Base-by-base conservation (phyloP, 176 grass and related monocot species). In the Melocanna baccifera region DNA sequence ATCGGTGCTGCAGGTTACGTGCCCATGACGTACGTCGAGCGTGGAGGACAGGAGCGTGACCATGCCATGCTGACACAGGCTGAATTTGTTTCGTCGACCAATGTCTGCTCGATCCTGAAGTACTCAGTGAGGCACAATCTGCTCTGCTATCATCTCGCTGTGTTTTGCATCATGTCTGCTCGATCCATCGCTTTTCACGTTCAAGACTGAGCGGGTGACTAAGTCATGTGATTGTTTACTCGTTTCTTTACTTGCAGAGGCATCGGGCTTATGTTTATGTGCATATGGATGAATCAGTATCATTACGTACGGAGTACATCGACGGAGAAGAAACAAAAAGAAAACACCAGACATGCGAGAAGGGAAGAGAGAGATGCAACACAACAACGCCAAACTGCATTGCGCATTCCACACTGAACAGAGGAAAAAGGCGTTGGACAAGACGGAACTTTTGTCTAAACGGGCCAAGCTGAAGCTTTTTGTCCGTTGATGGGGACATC, bases 1-100 rank as follows among this genome's bases (percentile, higher is more conserved):
- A 10, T 3, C 13, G 4, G 8, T 36, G 58, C 25, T 71, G 68
- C 67, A 11, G 1, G 28, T 76, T 80, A 85, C 87, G 87, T 81
- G 82, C 76, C 62, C 76, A 63, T 76, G 71, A 87, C 85, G 69
- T 32, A 48, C 75, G 87, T 87, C 78, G 37, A 81, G 85, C 78
- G 71, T 87, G 84, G 9, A 20, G 47, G 53, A 81, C 78, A 87
- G 86, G 28, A 69, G 61, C 71, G 30, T 47, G 30, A 11, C 29
- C 36, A 4, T 19, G 6, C 34, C 9, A 36, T 25, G 52, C 70
- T 7, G 11, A 9, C 11, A 8, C 10, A 28, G 14, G 2, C 5
- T 9, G 37, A 41, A 13, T 43, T 56, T 19, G 9, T 69, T 74
- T 12, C 47, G 2, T 20, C 6, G 9, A 64, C 40, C 43, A 48